Evolutionary conservation across 140 eudicot species (phyloP).

Genomic region (Erigeron philadelphicus): DNA sequence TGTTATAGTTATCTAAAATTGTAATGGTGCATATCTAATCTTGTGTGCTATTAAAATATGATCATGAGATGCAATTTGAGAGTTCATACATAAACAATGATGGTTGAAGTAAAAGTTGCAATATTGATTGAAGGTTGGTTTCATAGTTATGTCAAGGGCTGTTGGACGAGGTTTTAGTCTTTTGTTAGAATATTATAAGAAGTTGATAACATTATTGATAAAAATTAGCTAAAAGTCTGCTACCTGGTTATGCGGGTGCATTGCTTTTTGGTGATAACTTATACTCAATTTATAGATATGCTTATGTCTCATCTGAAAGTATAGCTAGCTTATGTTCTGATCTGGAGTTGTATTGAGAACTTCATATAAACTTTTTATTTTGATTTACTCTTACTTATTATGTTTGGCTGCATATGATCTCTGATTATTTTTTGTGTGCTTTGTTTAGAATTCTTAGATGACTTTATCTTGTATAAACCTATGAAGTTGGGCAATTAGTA

Average conservation of each 20-base stretch:
- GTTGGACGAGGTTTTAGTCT: not conserved
- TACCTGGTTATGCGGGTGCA: slow-evolving; percentile 17
- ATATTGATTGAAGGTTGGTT: not conserved
- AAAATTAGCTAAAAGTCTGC: slow-evolving; percentile 6
- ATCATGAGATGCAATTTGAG: slow-evolving; percentile 17
- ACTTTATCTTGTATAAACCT: too few species aligned
- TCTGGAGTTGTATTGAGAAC: not conserved
- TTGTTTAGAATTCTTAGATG: too few species aligned
- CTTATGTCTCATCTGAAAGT: not conserved
- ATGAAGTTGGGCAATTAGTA: too few species aligned
- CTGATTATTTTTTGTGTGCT: too few species aligned
- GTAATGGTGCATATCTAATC: not conserved
- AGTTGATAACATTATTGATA: not conserved
- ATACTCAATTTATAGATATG: not conserved
- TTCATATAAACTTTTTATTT: too few species aligned
- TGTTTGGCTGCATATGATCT: too few species aligned
- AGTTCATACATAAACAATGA: slow-evolving; percentile 3
- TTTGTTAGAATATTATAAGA: not conserved
- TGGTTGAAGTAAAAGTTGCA: slow-evolving; percentile 21
- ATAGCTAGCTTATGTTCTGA: not conserved
- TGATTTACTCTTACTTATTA: too few species aligned
- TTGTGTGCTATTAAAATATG: slow-evolving; percentile 9
- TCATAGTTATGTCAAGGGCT: not conserved
- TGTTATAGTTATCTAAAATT: not conserved
- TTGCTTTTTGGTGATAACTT: not conserved